Percentiles rank a stretch among this genome's conserved stretches.
These are phyloP conservation scores for Pestalotiopsis sp. DNA, from an alignment of 2,329 filamentous ascomycete species.

Conservation along the genomic window DNA sequence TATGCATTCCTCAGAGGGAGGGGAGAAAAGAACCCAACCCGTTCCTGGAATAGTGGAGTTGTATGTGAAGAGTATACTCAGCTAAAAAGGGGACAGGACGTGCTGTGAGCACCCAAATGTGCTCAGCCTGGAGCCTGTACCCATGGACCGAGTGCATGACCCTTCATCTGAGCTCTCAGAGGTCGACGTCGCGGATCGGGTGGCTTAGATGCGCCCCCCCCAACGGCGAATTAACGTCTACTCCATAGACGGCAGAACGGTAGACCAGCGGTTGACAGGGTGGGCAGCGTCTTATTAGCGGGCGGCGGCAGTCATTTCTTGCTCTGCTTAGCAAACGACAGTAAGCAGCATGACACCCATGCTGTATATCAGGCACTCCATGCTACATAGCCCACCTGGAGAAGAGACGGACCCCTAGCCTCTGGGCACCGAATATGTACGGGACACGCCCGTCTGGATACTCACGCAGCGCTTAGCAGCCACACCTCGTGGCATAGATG, in stretches of 20 bases:
- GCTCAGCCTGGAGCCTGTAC: not conserved
- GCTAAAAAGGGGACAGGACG: not conserved
- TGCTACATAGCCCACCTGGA: not conserved
- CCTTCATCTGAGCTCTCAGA: not conserved
- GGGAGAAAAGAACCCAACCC: not conserved
- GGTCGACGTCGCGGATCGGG: conserved; percentile 3
- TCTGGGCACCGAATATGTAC: too few relatives aligned
- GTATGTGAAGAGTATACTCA: not conserved
- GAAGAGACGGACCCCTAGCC: not conserved
- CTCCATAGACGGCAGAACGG: too few relatives aligned
- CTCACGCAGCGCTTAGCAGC: not conserved
- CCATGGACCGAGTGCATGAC: not conserved
- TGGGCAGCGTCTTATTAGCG: not conserved
- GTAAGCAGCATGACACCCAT: not conserved
- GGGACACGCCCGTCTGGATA: not conserved
- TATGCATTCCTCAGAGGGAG: not conserved
- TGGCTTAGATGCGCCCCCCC: not conserved
- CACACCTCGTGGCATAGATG: conserved; percentile 10
- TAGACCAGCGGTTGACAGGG: not conserved
- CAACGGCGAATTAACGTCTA: not conserved
- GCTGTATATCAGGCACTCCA: not conserved
- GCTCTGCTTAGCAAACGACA: not conserved
- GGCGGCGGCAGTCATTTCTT: not conserved
- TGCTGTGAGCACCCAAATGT: too few relatives aligned
- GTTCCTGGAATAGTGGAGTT: conserved; percentile 1